Evolutionary conservation across 495 filamentous ascomycete genomes (phyloP), one percentile per base, ranked within the genome.

Genomic region (Penicillium longicatenatum): DNA sequence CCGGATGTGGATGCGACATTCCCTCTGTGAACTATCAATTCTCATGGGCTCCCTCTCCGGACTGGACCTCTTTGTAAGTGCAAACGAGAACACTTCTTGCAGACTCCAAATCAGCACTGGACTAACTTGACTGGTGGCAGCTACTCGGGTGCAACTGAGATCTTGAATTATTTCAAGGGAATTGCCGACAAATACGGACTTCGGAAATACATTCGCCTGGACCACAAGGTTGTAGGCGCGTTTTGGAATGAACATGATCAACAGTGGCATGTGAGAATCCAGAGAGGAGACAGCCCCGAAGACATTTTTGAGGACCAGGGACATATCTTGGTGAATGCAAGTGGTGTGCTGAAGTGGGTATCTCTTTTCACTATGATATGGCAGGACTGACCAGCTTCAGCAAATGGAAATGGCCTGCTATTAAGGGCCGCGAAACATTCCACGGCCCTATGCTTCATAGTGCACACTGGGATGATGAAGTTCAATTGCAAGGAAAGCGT

Each of bases 81-180:
- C n/a, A n/a, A n/a, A n/a, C n/a, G n/a, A n/a, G n/a, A n/a, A n/a
- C n/a, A n/a, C n/a, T n/a, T n/a, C n/a, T n/a, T n/a, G n/a, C n/a
- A n/a, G n/a, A n/a, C n/a, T n/a, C n/a, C n/a, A n/a, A n/a, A n/a
- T n/a, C n/a, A n/a, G n/a, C n/a, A n/a, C n/a, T n/a, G n/a, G n/a
- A n/a, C n/a, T n/a, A n/a, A n/a, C n/a, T n/a, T n/a, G n/a, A n/a
- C n/a, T n/a, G n/a, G 74, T 9, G 73, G 77, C 61, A 79, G 79
- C 69, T 84, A 80, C 64, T 65, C 81, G 8, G 60, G 66, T 14
- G 72, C 79, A 7, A 59, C 39, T 3, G 83, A 86, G 63, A 86
- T 86, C 46, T 69, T 68, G 49, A 58, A 69, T 24, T 87, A 87
- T 58, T 75, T 85, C 21, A 63, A 71, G 6, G 58, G 26, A 9